phyloP scores from a whole-genome alignment of 2,329 filamentous ascomycete species.

The Penicillium brevicompactum region DNA sequence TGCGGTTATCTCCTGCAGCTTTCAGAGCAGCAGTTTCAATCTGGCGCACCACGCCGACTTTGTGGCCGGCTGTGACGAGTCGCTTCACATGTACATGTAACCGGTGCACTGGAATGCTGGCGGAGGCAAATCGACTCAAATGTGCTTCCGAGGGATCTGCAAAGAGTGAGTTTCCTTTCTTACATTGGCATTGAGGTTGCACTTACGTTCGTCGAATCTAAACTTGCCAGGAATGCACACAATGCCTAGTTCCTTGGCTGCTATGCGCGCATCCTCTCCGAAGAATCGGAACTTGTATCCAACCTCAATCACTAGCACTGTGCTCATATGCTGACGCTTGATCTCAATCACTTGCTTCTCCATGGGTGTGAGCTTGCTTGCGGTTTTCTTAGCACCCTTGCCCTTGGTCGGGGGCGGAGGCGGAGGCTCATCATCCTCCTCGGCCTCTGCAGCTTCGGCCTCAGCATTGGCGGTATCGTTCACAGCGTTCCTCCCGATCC shows the following conservation, averaged over 20 bases:
- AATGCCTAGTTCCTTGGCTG: conserved; percentile 88
- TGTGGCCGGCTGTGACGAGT: conserved; percentile 87
- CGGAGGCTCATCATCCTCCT: conserved; percentile 54
- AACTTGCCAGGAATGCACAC: conserved; percentile 96
- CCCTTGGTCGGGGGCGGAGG: conserved; percentile 52
- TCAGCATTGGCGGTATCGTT: conserved; percentile 56
- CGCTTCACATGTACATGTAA: conserved; percentile 92
- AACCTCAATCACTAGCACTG: conserved; percentile 87
- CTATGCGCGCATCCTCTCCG: conserved; percentile 87
- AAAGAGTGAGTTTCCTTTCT: not conserved
- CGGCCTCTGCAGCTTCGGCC: conserved; percentile 62
- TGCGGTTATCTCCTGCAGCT: conserved; percentile 91
- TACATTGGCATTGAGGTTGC: not conserved
- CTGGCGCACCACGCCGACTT: conserved; percentile 93
- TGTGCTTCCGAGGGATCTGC: conserved; percentile 85
- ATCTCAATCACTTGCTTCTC: conserved; percentile 92
- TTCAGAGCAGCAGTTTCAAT: conserved; percentile 94
- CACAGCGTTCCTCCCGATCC: conserved; percentile 62
- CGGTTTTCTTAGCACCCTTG: conserved; percentile 65
- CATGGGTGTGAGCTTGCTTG: conserved; percentile 89
- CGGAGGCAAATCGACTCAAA: conserved; percentile 86
- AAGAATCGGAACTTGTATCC: conserved; percentile 99
- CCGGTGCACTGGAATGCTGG: conserved; percentile 90
- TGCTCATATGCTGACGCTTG: conserved; percentile 87
- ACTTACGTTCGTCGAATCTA: conserved; percentile 83